These are phyloP conservation scores for Xylaria cubensis DNA, from an alignment of 495 filamentous ascomycete species.

Conservation along the genomic window DNA sequence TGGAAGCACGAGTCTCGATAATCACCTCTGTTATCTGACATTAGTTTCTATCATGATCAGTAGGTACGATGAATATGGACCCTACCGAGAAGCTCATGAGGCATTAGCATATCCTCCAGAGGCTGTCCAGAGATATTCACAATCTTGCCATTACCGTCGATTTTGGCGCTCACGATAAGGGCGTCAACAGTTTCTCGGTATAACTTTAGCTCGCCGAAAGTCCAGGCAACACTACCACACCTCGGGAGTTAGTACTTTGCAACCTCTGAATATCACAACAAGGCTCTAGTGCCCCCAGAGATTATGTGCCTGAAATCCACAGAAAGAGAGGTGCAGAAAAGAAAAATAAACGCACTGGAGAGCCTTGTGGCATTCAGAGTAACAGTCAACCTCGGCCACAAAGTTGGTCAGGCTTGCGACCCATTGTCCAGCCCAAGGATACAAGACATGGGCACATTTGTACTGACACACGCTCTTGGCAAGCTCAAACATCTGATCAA, in stretches of 20 bases:
- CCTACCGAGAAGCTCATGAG: conserved; percentile 27
- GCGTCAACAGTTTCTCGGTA: conserved; percentile 27
- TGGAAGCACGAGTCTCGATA: conserved; percentile 18
- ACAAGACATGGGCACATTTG: conserved; percentile 27
- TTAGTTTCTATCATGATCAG: background rate
- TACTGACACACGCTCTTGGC: conserved; percentile 15
- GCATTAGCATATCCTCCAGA: conserved; percentile 24
- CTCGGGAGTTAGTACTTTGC: background rate
- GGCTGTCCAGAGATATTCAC: conserved; percentile 23
- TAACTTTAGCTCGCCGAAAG: conserved; percentile 26
- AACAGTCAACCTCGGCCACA: background rate
- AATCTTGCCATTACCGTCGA: conserved; percentile 22
- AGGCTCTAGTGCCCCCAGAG: background rate
- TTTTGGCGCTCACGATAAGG: conserved; percentile 27
- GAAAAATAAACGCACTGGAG: conserved; percentile 11
- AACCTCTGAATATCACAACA: background rate
- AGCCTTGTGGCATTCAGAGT: conserved; percentile 26
- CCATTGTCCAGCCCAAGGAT: conserved; percentile 32
- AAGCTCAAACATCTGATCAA: conserved; percentile 28
- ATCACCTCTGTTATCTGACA: conserved; percentile 8
- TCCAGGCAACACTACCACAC: conserved; percentile 25
- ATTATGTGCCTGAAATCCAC: too few species aligned
- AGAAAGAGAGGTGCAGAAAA: background rate
- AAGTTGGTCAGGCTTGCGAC: background rate
- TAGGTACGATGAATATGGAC: background rate